Conservation (phyloP, 139 green algal species). For the Coccomyxa sp. region DNA sequence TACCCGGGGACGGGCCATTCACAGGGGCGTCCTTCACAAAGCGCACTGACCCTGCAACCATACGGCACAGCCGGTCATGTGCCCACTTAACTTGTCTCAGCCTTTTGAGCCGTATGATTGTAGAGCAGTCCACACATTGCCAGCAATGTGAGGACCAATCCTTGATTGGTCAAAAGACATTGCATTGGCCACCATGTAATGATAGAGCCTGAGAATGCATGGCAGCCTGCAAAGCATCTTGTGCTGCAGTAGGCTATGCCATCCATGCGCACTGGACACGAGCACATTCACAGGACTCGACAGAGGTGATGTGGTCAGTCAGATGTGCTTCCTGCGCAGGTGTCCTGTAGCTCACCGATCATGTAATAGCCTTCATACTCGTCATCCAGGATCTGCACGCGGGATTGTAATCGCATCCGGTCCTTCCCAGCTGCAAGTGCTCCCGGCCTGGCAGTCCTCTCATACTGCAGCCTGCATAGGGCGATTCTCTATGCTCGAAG, state of each 20-base stretch:
- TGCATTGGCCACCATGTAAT: too few species aligned
- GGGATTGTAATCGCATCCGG: conserved; percentile 5
- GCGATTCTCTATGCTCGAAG: too few species aligned
- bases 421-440: conserved; percentile 14
- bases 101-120: not conserved
- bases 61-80: not conserved
- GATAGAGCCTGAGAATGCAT: too few species aligned
- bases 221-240: too few species aligned
- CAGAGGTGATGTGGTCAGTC: not conserved
- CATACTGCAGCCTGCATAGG: conserved; percentile 4
- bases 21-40: not conserved
- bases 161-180: too few species aligned
- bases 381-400: conserved; percentile 13
- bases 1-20: not conserved
- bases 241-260: too few species aligned
- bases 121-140: too few species aligned
- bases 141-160: too few species aligned
- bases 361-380: conserved; percentile 15
- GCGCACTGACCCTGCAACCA: not conserved
- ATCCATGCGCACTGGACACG: too few species aligned
- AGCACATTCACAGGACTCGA: too few species aligned
- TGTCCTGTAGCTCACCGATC: conserved; percentile 8
- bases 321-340: not conserved
- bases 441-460: not conserved
- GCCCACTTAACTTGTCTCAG: not conserved